Conservation (phyloP, 805 yeast genomes). For the Myxozyma geophila region DNA sequence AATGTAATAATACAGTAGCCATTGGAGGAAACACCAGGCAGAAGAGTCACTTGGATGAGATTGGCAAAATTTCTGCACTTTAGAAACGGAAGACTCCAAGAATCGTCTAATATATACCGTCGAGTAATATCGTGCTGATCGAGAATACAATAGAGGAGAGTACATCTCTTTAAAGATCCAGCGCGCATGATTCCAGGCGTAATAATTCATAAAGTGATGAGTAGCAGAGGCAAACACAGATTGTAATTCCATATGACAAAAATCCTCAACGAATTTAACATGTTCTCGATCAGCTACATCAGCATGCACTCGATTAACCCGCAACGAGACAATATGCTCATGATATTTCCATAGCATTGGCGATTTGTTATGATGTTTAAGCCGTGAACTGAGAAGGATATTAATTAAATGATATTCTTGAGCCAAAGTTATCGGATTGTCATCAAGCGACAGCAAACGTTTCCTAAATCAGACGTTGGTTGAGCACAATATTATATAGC, state of each 20-base stretch:
- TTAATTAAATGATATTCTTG: slow-evolving; percentile 28
- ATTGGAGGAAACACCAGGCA: slow-evolving; percentile 36
- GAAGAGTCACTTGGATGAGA: slow-evolving; percentile 37
- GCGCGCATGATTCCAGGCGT: slow-evolving; percentile 53
- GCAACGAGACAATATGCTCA: slow-evolving; percentile 3
- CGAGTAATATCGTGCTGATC: slow-evolving; percentile 17
- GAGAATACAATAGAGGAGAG: slow-evolving; percentile 3
- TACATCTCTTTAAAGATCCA: slow-evolving; percentile 37
- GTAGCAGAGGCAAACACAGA: slow-evolving; percentile 46
- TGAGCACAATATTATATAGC: background rate
- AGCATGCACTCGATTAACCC: background rate
- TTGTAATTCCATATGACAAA: slow-evolving; percentile 35
- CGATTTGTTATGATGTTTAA: slow-evolving; percentile 47
- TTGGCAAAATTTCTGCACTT: slow-evolving; percentile 36
- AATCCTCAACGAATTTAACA: slow-evolving; percentile 12
- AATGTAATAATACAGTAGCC: slow-evolving; percentile 22
- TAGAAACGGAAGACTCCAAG: slow-evolving; percentile 8
- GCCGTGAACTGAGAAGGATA: slow-evolving; percentile 41
- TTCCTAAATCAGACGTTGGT: slow-evolving; percentile 2
- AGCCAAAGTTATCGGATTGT: background rate
- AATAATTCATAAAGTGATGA: slow-evolving; percentile 54
- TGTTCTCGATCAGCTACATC: slow-evolving; percentile 8
- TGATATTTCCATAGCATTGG: slow-evolving; percentile 50
- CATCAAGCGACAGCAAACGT: slow-evolving; percentile 1
- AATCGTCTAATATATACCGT: slow-evolving; percentile 8